Evolutionary conservation across 371 early-diverging fungal species (phyloP).

Genomic region (Circinella minor): DNA sequence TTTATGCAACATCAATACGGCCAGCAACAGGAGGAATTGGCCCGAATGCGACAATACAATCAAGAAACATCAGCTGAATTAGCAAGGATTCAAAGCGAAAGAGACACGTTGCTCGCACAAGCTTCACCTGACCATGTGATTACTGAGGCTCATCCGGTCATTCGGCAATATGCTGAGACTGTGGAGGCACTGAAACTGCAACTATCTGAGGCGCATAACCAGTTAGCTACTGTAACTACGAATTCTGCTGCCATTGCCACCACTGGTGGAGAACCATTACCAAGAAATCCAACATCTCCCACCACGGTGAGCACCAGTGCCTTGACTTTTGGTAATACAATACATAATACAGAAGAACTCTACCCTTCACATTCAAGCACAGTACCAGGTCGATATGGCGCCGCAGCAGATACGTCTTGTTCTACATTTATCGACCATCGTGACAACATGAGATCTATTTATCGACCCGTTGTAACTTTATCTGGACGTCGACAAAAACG

Average conservation of each 20-base stretch:
- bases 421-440: conserved; percentile 4
- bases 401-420: too few relatives aligned
- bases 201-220: conserved; percentile 34
- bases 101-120: conserved; percentile 50
- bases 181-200: conserved; percentile 49
- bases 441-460: conserved; percentile 6
- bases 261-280: neutral
- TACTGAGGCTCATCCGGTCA: conserved; percentile 43
- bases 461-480: conserved; percentile 13
- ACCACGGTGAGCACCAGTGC: conserved; percentile 7
- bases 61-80: conserved; percentile 42
- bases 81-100: conserved; percentile 45
- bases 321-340: conserved; percentile 7
- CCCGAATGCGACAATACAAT: conserved; percentile 40
- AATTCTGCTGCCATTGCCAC: conserved; percentile 2
- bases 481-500: conserved; percentile 21
- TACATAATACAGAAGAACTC: neutral
- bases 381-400: conserved; percentile 5
- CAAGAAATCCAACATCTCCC: conserved; percentile 11
- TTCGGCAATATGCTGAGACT: conserved; percentile 44
- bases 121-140: conserved; percentile 21
- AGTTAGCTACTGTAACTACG: conserved; percentile 3
- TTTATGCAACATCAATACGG: conserved; percentile 1
- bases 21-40: conserved; percentile 35
- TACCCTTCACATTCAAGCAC: conserved; percentile 2